Percentiles rank a stretch among this genome's conserved stretches.
phyloP scores from a whole-genome alignment of 768 basidiomycete genomes.

The Cystobasidiopsis lactophilus region DNA sequence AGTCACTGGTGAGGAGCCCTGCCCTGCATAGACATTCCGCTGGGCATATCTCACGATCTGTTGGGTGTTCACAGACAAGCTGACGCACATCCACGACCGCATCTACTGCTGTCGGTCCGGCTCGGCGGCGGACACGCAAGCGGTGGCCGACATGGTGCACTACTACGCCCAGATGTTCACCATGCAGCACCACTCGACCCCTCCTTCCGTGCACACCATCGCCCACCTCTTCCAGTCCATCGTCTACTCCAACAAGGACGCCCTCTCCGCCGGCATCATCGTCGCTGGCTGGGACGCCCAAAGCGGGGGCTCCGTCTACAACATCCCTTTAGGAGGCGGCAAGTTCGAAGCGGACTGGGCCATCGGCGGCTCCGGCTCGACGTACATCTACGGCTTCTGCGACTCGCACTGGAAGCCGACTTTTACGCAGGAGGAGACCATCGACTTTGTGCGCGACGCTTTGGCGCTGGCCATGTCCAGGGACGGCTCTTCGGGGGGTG shows the following conservation, averaged over 20 bases:
- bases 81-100: conserved; percentile 64
- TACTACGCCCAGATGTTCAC: conserved; percentile 29
- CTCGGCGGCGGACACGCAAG: conserved; percentile 92
- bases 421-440: conserved; percentile 69
- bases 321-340: conserved; percentile 89
- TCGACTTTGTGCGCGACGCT: conserved; percentile 89
- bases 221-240: conserved; percentile 64
- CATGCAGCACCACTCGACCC: conserved; percentile 31
- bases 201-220: conserved; percentile 59
- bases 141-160: conserved; percentile 76
- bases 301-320: conserved; percentile 76
- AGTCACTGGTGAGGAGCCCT: too few relatives aligned
- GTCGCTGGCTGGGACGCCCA: conserved; percentile 95
- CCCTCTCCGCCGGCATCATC: conserved; percentile 74
- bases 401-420: conserved; percentile 93
- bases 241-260: conserved; percentile 85
- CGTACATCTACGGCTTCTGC: conserved; percentile 96
- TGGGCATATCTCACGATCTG: not conserved
- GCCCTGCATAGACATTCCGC: not conserved
- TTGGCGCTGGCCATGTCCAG: conserved; percentile 87
- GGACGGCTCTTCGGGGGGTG: conserved; percentile 93
- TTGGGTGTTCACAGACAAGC: not conserved
- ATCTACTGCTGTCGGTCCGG: conserved; percentile 99
- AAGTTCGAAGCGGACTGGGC: conserved; percentile 96
- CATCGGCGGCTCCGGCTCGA: conserved; percentile 78